Evolutionary conservation across 1,284 basidiomycete species (phyloP).

Genomic region (Pseudozyma sp.): DNA sequence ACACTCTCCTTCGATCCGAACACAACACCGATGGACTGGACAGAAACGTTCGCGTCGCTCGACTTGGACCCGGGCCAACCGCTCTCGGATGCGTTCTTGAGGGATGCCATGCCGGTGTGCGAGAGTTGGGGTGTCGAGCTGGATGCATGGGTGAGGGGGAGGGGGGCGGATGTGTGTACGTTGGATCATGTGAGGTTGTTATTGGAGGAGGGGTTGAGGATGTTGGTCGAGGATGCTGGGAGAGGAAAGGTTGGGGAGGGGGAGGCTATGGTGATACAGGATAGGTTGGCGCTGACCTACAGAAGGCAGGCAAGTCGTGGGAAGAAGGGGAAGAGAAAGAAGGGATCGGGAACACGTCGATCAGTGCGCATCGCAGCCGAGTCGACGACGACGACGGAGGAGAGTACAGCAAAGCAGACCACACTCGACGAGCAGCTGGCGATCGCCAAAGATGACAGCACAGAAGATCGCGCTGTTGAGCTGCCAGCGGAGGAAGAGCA

Average conservation of each 20-base stretch:
- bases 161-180: constrained; percentile 33
- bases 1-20: constrained; percentile 23
- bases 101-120: constrained; percentile 41
- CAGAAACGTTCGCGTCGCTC: constrained; percentile 17
- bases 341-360: not conserved
- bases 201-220: constrained; percentile 29
- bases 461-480: not conserved
- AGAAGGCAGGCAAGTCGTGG: constrained; percentile 10
- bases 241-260: not conserved
- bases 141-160: constrained; percentile 6
- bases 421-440: constrained; percentile 3
- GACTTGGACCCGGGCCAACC: constrained; percentile 29
- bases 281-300: constrained; percentile 27
- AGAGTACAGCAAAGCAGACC: not conserved
- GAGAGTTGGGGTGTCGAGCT: constrained; percentile 36
- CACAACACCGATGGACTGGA: constrained; percentile 41
- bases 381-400: not conserved
- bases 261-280: not conserved
- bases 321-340: constrained; percentile 18
- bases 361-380: not conserved
- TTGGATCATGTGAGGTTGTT: constrained; percentile 28
- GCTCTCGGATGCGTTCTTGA: constrained; percentile 36
- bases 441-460: not conserved
- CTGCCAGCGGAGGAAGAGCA: too few relatives aligned
- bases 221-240: constrained; percentile 18